Conservation (phyloP, 352 stramenopile genomes). For the Stramenopiles sp. region DNA sequence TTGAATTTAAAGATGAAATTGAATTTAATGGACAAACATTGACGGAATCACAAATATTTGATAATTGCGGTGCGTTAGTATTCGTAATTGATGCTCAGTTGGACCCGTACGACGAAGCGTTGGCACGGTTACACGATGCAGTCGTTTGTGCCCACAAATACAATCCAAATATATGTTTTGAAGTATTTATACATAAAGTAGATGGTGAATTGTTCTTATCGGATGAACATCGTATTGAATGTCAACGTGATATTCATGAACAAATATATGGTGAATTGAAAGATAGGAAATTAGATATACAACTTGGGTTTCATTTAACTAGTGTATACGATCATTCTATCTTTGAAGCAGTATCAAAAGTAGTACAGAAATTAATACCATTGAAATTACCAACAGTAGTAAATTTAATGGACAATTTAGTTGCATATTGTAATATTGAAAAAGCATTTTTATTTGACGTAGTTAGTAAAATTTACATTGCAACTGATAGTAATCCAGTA, state of each 20-base stretch:
- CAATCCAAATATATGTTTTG: constrained; percentile 85
- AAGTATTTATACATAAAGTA: constrained; percentile 98
- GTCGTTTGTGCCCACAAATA: constrained; percentile 49
- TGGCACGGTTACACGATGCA: constrained; percentile 60
- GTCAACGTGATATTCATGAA: constrained; percentile 86
- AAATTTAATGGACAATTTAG: constrained; percentile 81
- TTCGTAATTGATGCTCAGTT: constrained; percentile 96
- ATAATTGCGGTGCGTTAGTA: constrained; percentile 69
- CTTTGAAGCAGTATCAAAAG: constrained; percentile 87
- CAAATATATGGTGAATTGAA: constrained; percentile 87
- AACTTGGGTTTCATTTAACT: constrained; percentile 71
- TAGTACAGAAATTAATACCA: constrained; percentile 92
- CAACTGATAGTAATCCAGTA: constrained; percentile 88
- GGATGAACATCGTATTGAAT: constrained; percentile 95
- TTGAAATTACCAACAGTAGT: constrained; percentile 88
- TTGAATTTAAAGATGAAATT: constrained; percentile 55
- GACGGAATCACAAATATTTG: constrained; percentile 73
- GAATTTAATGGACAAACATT: constrained; percentile 58
- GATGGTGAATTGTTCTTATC: constrained; percentile 93
- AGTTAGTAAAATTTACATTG: constrained; percentile 95
- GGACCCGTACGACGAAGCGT: constrained; percentile 54
- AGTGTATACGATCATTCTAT: constrained; percentile 86
- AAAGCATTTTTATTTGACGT: constrained; percentile 97
- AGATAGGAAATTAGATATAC: constrained; percentile 70
- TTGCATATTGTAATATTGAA: constrained; percentile 88